Evolutionary conservation across 2,329 filamentous ascomycete species (phyloP).

Genomic region (Penicillium sp.): DNA sequence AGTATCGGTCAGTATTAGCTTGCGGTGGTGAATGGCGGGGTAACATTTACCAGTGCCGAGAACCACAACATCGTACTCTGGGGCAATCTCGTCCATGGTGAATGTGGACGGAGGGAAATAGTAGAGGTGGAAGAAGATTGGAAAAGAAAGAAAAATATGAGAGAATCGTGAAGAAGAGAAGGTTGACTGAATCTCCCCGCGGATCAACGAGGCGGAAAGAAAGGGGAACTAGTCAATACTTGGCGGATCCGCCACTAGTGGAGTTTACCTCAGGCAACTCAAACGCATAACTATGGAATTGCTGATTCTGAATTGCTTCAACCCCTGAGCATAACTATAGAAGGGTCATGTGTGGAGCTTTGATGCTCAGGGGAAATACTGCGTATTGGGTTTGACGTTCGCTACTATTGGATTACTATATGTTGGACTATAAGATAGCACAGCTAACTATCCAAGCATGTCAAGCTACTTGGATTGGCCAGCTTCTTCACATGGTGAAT

Average conservation of each 20-base stretch:
- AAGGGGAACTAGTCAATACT: constrained; percentile 22
- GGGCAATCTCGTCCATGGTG: constrained; percentile 94
- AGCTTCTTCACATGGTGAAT: too few species aligned
- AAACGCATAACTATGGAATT: constrained; percentile 2
- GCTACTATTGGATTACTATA: too few species aligned
- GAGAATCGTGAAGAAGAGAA: constrained; percentile 19
- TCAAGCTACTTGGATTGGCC: too few species aligned
- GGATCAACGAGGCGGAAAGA: constrained; percentile 30
- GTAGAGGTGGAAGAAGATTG: constrained; percentile 13
- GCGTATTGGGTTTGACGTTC: too few species aligned
- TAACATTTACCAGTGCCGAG: constrained; percentile 80
- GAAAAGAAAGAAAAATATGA: constrained; percentile 11
- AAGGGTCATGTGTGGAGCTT: constrained; percentile 4
- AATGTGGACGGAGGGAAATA: constrained; percentile 16
- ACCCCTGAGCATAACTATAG: constrained; percentile 6
- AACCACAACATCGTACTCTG: constrained; percentile 98
- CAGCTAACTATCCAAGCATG: too few species aligned
- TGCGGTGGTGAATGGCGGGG: constrained; percentile 30
- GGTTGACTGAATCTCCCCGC: constrained; percentile 22
- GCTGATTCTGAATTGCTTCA: background rate
- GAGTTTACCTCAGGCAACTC: constrained; percentile 13
- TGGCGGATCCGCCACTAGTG: constrained; percentile 28
- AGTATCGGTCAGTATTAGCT: constrained; percentile 29
- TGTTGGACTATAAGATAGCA: too few species aligned
- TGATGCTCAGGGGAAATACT: constrained; percentile 6